These are phyloP conservation scores for Zygosaccharomyces gambellarensis DNA, from an alignment of 805 yeast species.

Conservation along the genomic window DNA sequence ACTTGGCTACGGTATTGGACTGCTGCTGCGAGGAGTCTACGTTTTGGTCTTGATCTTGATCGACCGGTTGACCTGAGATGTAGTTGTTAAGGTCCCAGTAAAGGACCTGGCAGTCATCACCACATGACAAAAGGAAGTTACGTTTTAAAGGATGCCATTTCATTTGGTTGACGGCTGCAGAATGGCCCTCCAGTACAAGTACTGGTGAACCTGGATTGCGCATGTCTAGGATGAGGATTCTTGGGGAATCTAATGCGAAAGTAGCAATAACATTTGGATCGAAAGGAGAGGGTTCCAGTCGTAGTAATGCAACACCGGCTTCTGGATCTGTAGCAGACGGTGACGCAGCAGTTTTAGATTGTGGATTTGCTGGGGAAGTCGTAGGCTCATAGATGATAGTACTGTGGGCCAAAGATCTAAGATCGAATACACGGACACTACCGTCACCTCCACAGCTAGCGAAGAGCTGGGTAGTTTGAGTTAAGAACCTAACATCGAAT, in stretches of 20 bases:
- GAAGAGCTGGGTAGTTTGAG: conserved; percentile 65
- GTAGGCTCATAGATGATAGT: conserved; percentile 86
- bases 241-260: conserved; percentile 63
- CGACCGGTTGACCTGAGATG: conserved; percentile 10
- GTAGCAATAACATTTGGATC: conserved; percentile 85
- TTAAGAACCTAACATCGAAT: conserved; percentile 80
- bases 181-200: conserved; percentile 61
- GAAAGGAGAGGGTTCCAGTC: conserved; percentile 70
- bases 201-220: conserved; percentile 84
- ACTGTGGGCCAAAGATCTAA: conserved; percentile 84
- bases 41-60: not conserved
- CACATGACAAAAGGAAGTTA: conserved; percentile 57
- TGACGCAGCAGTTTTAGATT: conserved; percentile 6
- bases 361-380: conserved; percentile 12
- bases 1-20: conserved; percentile 8
- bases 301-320: conserved; percentile 51
- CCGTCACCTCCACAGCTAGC: conserved; percentile 96
- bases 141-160: conserved; percentile 75
- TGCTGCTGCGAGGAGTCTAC: not conserved
- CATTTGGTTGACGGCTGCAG: conserved; percentile 63
- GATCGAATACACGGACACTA: conserved; percentile 84
- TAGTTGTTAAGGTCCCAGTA: conserved; percentile 54
- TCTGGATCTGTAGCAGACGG: conserved; percentile 2
- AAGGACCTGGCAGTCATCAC: conserved; percentile 69
- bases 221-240: conserved; percentile 70